These are phyloP conservation scores for Coelastrella sp. DNA, from an alignment of 139 green algal genomes.

Conservation along the genomic window DNA sequence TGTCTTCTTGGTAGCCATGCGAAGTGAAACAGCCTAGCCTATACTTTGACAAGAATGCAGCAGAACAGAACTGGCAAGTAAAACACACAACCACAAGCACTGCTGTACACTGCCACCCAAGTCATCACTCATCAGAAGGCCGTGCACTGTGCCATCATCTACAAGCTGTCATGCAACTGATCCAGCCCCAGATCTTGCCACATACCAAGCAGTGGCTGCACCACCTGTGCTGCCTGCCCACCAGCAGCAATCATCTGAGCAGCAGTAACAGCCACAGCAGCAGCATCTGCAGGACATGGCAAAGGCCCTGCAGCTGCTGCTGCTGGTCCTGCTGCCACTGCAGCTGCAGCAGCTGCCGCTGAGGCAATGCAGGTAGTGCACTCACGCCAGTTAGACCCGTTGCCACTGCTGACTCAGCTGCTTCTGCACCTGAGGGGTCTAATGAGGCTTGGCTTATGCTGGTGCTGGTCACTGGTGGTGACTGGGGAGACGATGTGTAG, in stretches of 20 bases:
- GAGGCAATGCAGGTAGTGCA: background rate
- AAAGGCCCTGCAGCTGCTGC: background rate
- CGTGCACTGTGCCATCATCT: too few relatives aligned
- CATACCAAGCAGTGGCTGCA: background rate
- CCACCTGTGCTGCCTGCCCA: background rate
- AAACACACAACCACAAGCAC: too few relatives aligned
- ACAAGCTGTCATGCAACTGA: background rate
- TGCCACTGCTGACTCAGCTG: background rate
- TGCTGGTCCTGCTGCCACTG: conserved; percentile 8
- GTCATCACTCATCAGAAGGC: too few relatives aligned
- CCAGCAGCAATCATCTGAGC: background rate
- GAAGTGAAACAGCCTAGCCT: too few relatives aligned
- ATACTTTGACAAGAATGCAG: too few relatives aligned
- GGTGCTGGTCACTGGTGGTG: background rate
- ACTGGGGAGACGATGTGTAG: too few relatives aligned
- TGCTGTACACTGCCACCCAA: too few relatives aligned
- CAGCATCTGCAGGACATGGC: background rate
- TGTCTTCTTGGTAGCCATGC: too few relatives aligned
- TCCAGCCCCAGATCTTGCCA: background rate
- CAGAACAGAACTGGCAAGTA: too few relatives aligned
- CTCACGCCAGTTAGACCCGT: background rate
- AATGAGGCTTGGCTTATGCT: too few relatives aligned
- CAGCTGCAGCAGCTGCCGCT: background rate
- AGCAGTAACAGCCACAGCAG: background rate
- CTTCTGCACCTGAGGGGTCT: background rate